phyloP scores from a whole-genome alignment of 2,329 filamentous ascomycete genomes.

The Cladophialophora psammophila region DNA sequence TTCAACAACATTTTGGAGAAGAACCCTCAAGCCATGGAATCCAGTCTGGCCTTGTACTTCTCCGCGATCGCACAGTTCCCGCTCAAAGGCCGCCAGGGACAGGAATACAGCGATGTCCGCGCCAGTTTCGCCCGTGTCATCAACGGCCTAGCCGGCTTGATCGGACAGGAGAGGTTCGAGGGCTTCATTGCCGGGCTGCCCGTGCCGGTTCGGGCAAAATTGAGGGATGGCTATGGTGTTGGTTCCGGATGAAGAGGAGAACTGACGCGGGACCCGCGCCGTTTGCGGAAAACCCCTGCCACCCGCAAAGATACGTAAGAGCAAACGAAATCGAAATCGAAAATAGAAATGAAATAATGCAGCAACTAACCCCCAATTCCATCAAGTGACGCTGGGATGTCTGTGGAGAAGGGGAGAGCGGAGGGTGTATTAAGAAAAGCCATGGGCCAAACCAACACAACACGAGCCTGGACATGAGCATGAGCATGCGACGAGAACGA shows the following conservation, averaged over 20 bases:
- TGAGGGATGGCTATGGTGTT: conserved; percentile 35
- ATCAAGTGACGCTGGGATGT: background rate
- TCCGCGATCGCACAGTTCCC: conserved; percentile 77
- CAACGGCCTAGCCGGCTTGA: conserved; percentile 57
- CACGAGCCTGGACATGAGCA: background rate
- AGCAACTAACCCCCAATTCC: background rate
- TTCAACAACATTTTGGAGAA: conserved; percentile 84
- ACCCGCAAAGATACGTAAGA: background rate
- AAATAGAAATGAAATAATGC: background rate
- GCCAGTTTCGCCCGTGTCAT: conserved; percentile 75
- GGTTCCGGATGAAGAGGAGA: conserved; percentile 3
- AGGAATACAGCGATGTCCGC: conserved; percentile 64
- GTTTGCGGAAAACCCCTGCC: background rate
- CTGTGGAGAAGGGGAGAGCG: background rate
- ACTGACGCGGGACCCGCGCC: background rate
- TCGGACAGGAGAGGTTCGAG: conserved; percentile 41
- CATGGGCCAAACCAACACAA: too few species aligned
- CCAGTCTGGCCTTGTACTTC: conserved; percentile 82
- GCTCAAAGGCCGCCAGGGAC: conserved; percentile 67
- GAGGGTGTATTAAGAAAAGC: background rate
- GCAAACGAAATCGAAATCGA: background rate
- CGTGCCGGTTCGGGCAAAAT: conserved; percentile 31
- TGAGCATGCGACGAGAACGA: background rate
- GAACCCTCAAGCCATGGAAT: conserved; percentile 93
- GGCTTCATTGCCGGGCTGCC: conserved; percentile 28